These are phyloP conservation scores for Aspergillus fijiensis DNA, from an alignment of 2,329 filamentous ascomycete genomes.

Conservation along the genomic window DNA sequence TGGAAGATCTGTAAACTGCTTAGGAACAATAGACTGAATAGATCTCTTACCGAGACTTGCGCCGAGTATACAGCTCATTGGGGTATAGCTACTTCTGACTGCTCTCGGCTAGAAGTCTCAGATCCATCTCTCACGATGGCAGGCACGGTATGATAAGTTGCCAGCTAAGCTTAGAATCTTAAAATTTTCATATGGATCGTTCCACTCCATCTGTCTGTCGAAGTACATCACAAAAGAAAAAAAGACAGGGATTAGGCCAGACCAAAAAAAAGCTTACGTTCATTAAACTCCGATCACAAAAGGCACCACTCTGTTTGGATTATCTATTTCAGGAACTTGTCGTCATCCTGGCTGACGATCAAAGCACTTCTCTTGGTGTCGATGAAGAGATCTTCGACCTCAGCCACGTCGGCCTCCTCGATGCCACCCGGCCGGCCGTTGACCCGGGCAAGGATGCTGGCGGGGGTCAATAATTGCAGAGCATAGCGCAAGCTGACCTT, in stretches of 20 bases:
- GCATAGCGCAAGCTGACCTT: conserved; percentile 90
- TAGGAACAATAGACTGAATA: background rate
- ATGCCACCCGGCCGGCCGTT: conserved; percentile 71
- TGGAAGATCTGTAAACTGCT: background rate
- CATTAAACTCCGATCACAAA: background rate
- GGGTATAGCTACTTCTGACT: conserved; percentile 14
- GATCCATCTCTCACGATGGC: conserved; percentile 7
- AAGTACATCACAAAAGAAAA: background rate
- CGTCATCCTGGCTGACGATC: conserved; percentile 65
- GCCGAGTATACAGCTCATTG: conserved; percentile 6
- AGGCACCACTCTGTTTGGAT: conserved; percentile 2
- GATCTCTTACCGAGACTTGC: background rate
- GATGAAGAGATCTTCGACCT: conserved; percentile 81
- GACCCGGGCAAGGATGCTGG: conserved; percentile 86
- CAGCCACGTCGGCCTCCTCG: conserved; percentile 72
- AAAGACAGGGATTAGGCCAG: background rate
- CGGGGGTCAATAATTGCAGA: conserved; percentile 83
- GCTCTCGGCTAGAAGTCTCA: conserved; percentile 17
- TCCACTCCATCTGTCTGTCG: background rate
- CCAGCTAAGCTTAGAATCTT: background rate
- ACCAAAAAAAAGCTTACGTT: background rate
- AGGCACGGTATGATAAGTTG: conserved; percentile 24
- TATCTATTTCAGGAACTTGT: conserved; percentile 61
- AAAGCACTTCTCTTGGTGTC: conserved; percentile 76
- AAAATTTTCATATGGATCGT: background rate